These are phyloP conservation scores for Eimeria sp. DNA, from an alignment of 169 alveolate species.

Conservation along the genomic window DNA sequence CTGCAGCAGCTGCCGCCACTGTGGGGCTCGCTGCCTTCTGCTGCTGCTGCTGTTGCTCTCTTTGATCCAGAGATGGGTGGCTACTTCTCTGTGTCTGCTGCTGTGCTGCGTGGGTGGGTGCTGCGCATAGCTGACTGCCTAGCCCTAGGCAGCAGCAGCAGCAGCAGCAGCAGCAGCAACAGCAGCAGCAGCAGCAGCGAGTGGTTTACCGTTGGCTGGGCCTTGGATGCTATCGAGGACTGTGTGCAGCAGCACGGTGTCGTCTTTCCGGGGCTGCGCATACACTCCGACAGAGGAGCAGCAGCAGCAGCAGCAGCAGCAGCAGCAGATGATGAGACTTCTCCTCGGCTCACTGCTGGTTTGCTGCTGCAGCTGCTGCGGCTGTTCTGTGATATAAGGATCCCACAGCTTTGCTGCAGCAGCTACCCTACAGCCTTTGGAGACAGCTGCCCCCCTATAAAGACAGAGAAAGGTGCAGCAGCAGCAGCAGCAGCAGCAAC, in stretches of 20 bases:
- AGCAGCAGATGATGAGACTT: background rate
- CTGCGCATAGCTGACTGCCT: slow-evolving; percentile 30
- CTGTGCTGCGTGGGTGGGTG: slow-evolving; percentile 18
- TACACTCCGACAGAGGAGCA: slow-evolving; percentile 7
- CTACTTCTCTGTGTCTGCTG: slow-evolving; percentile 6
- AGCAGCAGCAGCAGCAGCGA: slow-evolving; percentile 63
- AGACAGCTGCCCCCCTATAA: slow-evolving; percentile 45
- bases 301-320: slow-evolving; percentile 37
- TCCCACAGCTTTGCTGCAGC: slow-evolving; percentile 36
- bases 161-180: slow-evolving; percentile 57
- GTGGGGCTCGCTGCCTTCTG: slow-evolving; percentile 29
- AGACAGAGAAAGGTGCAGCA: background rate
- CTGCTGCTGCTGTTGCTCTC: background rate
- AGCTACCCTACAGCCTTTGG: slow-evolving; percentile 36
- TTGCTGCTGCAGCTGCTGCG: slow-evolving; percentile 74
- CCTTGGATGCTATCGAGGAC: slow-evolving; percentile 16
- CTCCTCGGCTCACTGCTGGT: background rate
- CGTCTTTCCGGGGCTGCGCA: slow-evolving; percentile 37
- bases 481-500: slow-evolving; percentile 14
- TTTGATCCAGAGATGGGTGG: slow-evolving; percentile 14
- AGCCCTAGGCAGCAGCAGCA: slow-evolving; percentile 53
- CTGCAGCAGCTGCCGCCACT: slow-evolving; percentile 56
- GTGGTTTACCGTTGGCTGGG: slow-evolving; percentile 40
- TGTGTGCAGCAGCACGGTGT: slow-evolving; percentile 11
- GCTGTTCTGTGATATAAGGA: slow-evolving; percentile 22